Evolutionary conservation across 2,329 filamentous ascomycete genomes (phyloP).

Genomic region (Gnomoniopsis sp.): DNA sequence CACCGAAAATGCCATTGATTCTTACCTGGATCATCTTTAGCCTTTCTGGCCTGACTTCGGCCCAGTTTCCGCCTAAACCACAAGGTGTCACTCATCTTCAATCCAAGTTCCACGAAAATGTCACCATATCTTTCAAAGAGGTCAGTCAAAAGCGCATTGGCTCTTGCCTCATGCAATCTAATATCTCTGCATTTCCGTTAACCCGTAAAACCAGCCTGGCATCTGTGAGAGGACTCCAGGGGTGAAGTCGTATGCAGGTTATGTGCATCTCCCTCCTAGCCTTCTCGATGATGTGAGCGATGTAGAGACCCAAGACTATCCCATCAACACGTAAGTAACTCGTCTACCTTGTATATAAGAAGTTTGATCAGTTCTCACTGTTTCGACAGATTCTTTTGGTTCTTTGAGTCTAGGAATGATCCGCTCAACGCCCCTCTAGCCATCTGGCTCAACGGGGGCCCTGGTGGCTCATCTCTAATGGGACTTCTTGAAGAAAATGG

Average conservation of each 20-base stretch:
- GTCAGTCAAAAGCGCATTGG: slow-evolving; percentile 20
- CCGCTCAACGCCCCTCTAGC: slow-evolving; percentile 35
- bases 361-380: background rate
- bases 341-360: background rate
- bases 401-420: slow-evolving; percentile 12
- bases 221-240: slow-evolving; percentile 15
- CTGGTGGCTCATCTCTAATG: slow-evolving; percentile 53
- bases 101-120: slow-evolving; percentile 34
- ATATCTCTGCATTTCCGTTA: background rate
- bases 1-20: background rate
- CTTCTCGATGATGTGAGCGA: slow-evolving; percentile 6
- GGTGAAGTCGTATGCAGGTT: slow-evolving; percentile 14
- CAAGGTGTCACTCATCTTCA: slow-evolving; percentile 34
- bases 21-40: background rate
- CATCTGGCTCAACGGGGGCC: slow-evolving; percentile 59
- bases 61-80: slow-evolving; percentile 36
- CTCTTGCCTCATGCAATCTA: background rate
- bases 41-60: slow-evolving; percentile 6
- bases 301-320: slow-evolving; percentile 8
- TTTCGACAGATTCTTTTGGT: slow-evolving; percentile 10
- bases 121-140: slow-evolving; percentile 42
- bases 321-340: slow-evolving; percentile 14
- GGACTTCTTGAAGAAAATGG: slow-evolving; percentile 51
- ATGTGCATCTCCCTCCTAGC: slow-evolving; percentile 8
- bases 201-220: slow-evolving; percentile 1